These are phyloP conservation scores for Globisporangium nunn DNA, from an alignment of 352 stramenopile species.

Conservation along the genomic window DNA sequence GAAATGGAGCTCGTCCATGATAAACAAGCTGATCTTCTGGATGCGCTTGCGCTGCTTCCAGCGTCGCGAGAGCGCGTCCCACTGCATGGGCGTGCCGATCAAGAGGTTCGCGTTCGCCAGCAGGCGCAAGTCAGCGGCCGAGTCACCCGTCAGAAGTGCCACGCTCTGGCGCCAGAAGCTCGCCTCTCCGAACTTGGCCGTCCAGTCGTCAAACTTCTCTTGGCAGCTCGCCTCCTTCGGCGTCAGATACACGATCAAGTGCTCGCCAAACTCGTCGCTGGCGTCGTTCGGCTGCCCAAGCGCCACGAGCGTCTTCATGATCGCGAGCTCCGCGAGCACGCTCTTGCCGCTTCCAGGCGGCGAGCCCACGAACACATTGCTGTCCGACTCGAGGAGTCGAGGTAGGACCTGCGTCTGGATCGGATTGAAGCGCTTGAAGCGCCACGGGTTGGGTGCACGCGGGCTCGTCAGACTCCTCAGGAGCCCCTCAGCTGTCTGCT, in stretches of 20 bases:
- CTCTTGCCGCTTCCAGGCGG: conserved; percentile 94
- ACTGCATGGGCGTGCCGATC: conserved; percentile 92
- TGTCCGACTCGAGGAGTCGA: conserved; percentile 93
- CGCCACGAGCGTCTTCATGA: conserved; percentile 89
- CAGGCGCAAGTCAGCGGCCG: conserved; percentile 89
- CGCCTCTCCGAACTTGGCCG: conserved; percentile 71
- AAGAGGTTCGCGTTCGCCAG: conserved; percentile 89
- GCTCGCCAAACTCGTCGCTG: conserved; percentile 56
- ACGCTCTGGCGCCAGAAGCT: conserved; percentile 85
- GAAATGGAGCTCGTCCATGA: conserved; percentile 98
- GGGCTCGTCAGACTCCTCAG: conserved; percentile 34
- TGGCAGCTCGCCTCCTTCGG: conserved; percentile 78
- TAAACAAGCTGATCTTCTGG: conserved; percentile 90
- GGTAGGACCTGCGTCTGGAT: conserved; percentile 98
- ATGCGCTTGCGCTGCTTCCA: conserved; percentile 97
- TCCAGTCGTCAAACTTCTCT: conserved; percentile 80
- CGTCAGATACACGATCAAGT: conserved; percentile 92
- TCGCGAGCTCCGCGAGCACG: conserved; percentile 92
- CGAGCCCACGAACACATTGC: conserved; percentile 93
- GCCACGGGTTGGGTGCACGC: conserved; percentile 43
- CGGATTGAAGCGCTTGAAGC: conserved; percentile 95
- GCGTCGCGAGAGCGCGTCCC: conserved; percentile 93
- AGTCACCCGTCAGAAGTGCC: conserved; percentile 92
- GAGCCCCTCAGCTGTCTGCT: conserved; percentile 44
- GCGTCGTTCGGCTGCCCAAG: conserved; percentile 45